Base-by-base conservation (phyloP, 495 filamentous ascomycete species). In the Bathelium albidoporum region DNA sequence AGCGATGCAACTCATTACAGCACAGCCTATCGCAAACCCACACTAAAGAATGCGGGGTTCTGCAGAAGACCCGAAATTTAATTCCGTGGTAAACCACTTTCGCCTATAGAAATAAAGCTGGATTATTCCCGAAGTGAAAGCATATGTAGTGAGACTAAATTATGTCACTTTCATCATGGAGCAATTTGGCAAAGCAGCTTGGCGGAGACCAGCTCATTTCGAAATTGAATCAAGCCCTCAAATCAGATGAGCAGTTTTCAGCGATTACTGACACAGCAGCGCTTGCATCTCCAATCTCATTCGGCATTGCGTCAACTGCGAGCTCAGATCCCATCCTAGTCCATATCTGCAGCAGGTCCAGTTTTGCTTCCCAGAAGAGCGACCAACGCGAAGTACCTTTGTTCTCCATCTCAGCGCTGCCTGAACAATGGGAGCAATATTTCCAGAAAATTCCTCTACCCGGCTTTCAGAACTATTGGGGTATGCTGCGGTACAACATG, bases 341-440 rank as follows among this genome's bases (percentile, higher is more conserved):
- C 53, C 72, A 69, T 9, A 70, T 74, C 20, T 62, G 28, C 62
- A 74, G 73, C 53, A 2, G 29, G 11, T 26, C 20, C 9, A 55
- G 49, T 20, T 29, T 28, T 9, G 49, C 49, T 9, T 28, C 22
- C 24, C 67, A 68, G 26, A 67, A 67, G 31, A 68, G 49, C 2
- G 63, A 59, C 18, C 39, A 68, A 11, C 64, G 68, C 32, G 61
- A 70, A 24, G 67, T 67, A 14, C 49, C 67, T 1, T 75, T n/a
- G n/a, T n/a, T 74, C 69, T 66, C 64, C 7, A 68, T 73, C 14
- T 72, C 71, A 2, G 75, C 74, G 3, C 67, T 71, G 11, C 73
- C 75, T 14, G 69, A 77, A 63, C 74, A 77, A 69, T 77, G 75
- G 75, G 64, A 74, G 62, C 69, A 74, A 58, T 74, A 73, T 62